These are phyloP conservation scores for Pleurozium schreberi DNA, from an alignment of 225 moss, liverwort and hornwort species.

Conservation along the genomic window DNA sequence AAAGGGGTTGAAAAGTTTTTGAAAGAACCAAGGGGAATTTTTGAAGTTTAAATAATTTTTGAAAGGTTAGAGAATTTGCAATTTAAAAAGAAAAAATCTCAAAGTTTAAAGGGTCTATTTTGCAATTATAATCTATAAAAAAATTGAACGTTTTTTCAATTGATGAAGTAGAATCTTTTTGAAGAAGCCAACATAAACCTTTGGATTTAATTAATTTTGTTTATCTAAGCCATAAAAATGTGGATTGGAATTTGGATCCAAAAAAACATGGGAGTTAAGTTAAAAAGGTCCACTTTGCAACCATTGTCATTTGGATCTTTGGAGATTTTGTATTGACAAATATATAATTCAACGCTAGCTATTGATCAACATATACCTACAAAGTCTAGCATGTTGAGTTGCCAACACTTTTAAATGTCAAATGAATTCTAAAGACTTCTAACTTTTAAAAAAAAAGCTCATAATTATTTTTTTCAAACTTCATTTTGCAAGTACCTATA, in stretches of 20 bases:
- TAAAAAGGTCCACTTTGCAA: neutral
- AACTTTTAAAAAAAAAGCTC: neutral
- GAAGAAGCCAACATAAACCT: neutral
- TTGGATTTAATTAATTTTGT: neutral
- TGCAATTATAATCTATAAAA: neutral
- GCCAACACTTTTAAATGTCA: neutral
- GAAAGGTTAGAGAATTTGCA: neutral
- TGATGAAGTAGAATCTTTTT: neutral
- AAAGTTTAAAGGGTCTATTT: neutral
- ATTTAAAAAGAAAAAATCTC: neutral
- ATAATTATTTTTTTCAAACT: neutral
- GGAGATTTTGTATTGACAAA: neutral
- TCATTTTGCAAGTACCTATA: neutral
- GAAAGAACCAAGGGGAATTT: neutral
- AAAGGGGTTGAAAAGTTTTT: neutral
- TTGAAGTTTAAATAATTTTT: neutral
- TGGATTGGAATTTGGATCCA: neutral
- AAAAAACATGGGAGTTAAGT: too few relatives aligned
- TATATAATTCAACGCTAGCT: neutral
- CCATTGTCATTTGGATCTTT: fast-evolving
- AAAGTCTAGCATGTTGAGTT: neutral
- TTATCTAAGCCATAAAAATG: neutral
- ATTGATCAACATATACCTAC: neutral
- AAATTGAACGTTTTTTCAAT: neutral
- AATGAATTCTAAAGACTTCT: neutral